phyloP scores from a whole-genome alignment of 148 eudicot species.

The Nyssa sinensis region DNA sequence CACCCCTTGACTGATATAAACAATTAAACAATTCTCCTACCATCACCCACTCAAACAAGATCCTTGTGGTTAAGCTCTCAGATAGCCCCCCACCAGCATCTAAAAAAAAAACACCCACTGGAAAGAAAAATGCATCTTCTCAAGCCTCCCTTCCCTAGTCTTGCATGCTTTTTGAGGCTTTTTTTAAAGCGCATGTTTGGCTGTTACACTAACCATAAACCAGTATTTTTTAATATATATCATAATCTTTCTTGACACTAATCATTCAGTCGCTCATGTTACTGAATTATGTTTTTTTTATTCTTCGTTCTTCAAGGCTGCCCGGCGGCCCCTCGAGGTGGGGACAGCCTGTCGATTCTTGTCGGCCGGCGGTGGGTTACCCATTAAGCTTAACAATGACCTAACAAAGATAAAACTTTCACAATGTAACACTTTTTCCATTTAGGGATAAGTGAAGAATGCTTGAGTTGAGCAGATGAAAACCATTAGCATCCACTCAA shows the following conservation, averaged over 20 bases:
- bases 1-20: no score
- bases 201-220: constrained; percentile 25
- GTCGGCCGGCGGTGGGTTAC: constrained; percentile 25
- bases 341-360: constrained; percentile 33
- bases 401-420: background rate
- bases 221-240: background rate
- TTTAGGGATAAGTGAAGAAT: background rate
- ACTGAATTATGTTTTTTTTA: constrained; percentile 39
- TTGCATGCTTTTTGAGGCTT: constrained; percentile 8
- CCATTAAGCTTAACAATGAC: constrained; percentile 16
- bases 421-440: no score
- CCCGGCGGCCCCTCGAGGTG: constrained; percentile 24
- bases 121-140: no score
- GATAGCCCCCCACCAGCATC: background rate
- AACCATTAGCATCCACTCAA: background rate
- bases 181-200: constrained; percentile 16
- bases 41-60: no score
- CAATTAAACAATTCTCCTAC: no score
- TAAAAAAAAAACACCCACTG: no score
- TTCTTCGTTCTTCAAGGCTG: no score
- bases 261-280: constrained; percentile 34
- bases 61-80: no score
- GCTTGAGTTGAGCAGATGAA: background rate
- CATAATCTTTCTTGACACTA: constrained; percentile 15
- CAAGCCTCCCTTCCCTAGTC: background rate